Percentiles rank a stretch among this genome's conserved stretches.
phyloP scores from a whole-genome alignment of 2,329 filamentous ascomycete genomes.

The Paracoccidioides brasiliensis region DNA sequence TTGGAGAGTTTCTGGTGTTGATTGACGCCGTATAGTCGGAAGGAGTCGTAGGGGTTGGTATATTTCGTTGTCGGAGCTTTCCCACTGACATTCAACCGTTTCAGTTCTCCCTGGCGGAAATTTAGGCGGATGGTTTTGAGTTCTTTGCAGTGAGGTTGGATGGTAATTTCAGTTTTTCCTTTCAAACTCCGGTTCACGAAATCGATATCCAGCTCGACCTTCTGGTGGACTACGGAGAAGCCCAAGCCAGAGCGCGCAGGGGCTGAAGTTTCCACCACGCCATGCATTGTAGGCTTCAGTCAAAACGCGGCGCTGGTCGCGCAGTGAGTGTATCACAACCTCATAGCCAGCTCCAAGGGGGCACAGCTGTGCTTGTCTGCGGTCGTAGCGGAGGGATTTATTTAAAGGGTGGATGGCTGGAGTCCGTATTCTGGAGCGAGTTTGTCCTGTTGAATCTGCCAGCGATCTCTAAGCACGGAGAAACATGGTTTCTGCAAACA shows the following conservation, averaged over 20 bases:
- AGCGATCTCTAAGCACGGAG: not conserved
- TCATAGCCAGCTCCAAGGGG: slow-evolving; percentile 23
- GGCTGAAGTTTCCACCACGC: slow-evolving; percentile 24
- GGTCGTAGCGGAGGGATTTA: not conserved
- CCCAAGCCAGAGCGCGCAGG: slow-evolving; percentile 23
- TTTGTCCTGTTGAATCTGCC: not conserved
- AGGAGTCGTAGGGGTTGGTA: slow-evolving; percentile 33
- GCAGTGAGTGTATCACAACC: slow-evolving; percentile 23
- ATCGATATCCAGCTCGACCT: slow-evolving; percentile 79
- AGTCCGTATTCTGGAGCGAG: not conserved
- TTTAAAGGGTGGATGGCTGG: not conserved
- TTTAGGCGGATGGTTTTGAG: slow-evolving; percentile 45
- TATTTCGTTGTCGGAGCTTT: slow-evolving; percentile 29
- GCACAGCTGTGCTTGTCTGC: not conserved
- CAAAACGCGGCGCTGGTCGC: slow-evolving; percentile 25
- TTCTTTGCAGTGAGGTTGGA: slow-evolving; percentile 50
- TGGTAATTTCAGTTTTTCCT: slow-evolving; percentile 68
- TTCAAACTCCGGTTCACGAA: slow-evolving; percentile 62
- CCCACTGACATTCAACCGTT: slow-evolving; percentile 36
- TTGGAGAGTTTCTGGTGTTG: slow-evolving; percentile 67
- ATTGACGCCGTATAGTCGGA: slow-evolving; percentile 44
- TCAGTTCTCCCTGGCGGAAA: slow-evolving; percentile 49
- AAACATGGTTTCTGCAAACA: not conserved
- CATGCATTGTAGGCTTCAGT: slow-evolving; percentile 28
- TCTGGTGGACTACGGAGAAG: slow-evolving; percentile 63